Evolutionary conservation across 2,329 filamentous ascomycete genomes (phyloP), one percentile per base, ranked within the genome.

Genomic region (Trichoderma koningiopsis): DNA sequence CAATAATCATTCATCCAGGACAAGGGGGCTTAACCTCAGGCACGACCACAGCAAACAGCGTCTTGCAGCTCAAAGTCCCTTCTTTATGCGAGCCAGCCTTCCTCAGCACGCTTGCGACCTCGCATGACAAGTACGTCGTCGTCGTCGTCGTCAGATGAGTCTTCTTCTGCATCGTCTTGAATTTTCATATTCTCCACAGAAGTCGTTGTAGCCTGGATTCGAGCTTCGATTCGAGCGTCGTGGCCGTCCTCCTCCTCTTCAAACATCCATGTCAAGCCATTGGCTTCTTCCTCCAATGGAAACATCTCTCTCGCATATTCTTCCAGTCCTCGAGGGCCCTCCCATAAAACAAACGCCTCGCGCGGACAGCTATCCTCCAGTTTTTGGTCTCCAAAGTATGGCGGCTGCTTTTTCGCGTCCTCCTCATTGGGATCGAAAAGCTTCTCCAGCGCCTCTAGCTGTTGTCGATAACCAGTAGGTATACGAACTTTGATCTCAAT

Each of bases 301-400:
- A 98, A 98, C 33, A 96, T 94, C 78, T 98, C 96, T 60, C 92
- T 87, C 1, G 95, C 95, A 78, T 98, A 99, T 80, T 98, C 96
- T 77, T 97, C 94, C 74, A 98, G 87, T 35, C 93, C 92, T 67
- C 96, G 87, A 73, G 93, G 93, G 4, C 94, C 96, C 77, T 97
- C 93, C 96, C 96, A 98, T 29, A 99, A 83, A 74, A 91, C 87
- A 71, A 95, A 83, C 0, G 94, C 92, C 73, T 93, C 89, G 10
- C 87, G 85, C 0, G 94, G 93, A 72, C 92, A 92, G 72, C 86
- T 88, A 2, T 80, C 79, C 72, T 91, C 89, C 29, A 91, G 81
- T 63, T 81, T 82, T 2, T 76, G 75, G 72, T 87, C 84, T 62
- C 87, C 88, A 77, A 91, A 90, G 75, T 91, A 91, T 0, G 87